Conservation (phyloP, 495 filamentous ascomycete species). For the Bacidia rubella region DNA sequence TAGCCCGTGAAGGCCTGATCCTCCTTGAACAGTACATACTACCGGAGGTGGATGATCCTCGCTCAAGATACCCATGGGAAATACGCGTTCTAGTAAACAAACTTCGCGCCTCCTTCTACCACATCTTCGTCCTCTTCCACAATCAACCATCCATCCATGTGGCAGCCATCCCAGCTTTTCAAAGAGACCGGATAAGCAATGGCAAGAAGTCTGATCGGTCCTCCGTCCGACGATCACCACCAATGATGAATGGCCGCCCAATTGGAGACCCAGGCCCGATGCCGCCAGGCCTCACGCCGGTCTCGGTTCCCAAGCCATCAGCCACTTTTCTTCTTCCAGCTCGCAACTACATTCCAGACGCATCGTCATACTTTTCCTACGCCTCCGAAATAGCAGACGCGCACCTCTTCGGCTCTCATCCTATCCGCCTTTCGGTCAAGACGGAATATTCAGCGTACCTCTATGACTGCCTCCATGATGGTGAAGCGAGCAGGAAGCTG, state of each 20-base stretch:
- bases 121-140: constrained; percentile 94
- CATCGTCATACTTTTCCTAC: constrained; percentile 67
- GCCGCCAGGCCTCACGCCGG: constrained; percentile 32
- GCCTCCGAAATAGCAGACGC: constrained; percentile 59
- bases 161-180: constrained; percentile 28
- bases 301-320: constrained; percentile 37
- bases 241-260: constrained; percentile 25
- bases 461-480: constrained; percentile 83
- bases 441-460: constrained; percentile 91
- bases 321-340: constrained; percentile 63
- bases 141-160: constrained; percentile 51
- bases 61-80: constrained; percentile 38
- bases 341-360: constrained; percentile 69
- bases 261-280: constrained; percentile 21
- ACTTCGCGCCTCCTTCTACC: constrained; percentile 83
- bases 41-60: constrained; percentile 55
- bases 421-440: constrained; percentile 78
- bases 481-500: constrained; percentile 53
- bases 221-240: constrained; percentile 23
- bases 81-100: constrained; percentile 83
- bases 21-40: constrained; percentile 79
- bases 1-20: constrained; percentile 78
- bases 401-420: constrained; percentile 74
- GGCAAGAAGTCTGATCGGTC: constrained; percentile 10
- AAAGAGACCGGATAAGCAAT: constrained; percentile 7